Percentiles rank a stretch among this genome's conserved stretches.
Evolutionary conservation across 2,329 filamentous ascomycete species (phyloP).

Genomic region (Exophiala sideris): DNA sequence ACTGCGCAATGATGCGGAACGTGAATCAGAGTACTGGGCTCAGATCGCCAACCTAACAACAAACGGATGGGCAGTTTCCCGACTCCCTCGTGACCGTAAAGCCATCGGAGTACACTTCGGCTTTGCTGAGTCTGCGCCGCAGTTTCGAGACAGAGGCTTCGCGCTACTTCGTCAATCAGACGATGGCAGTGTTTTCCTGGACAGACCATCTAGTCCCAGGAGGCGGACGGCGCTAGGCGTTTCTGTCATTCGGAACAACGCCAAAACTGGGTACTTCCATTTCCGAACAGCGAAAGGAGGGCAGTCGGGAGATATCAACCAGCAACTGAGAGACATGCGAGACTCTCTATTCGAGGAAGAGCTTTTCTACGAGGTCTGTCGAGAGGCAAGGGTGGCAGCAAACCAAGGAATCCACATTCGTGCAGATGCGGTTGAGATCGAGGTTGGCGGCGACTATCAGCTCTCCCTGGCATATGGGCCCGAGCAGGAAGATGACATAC

Average conservation of each 20-base stretch:
- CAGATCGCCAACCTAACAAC: slow-evolving; percentile 77
- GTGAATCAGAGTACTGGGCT: slow-evolving; percentile 85
- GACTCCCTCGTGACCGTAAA: slow-evolving; percentile 68
- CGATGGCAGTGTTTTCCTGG: slow-evolving; percentile 72
- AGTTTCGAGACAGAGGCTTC: slow-evolving; percentile 68
- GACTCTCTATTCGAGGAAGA: slow-evolving; percentile 62
- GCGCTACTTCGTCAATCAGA: slow-evolving; percentile 72
- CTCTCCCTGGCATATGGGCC: slow-evolving; percentile 67
- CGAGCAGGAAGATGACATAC: slow-evolving; percentile 46
- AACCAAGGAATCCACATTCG: slow-evolving; percentile 67
- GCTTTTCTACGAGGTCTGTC: slow-evolving; percentile 81
- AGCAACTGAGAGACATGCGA: slow-evolving; percentile 39
- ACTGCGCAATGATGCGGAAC: slow-evolving; percentile 71
- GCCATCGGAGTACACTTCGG: slow-evolving; percentile 84
- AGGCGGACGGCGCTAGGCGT: slow-evolving; percentile 64
- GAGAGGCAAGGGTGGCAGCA: slow-evolving; percentile 72
- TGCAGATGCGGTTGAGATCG: slow-evolving; percentile 56
- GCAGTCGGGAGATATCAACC: slow-evolving; percentile 33
- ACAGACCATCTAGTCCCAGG: slow-evolving; percentile 49
- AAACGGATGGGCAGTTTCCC: slow-evolving; percentile 81
- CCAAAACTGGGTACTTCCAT: slow-evolving; percentile 17
- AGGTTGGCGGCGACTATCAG: slow-evolving; percentile 52
- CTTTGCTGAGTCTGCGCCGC: slow-evolving; percentile 67
- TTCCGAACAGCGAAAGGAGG: background rate
- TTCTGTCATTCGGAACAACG: slow-evolving; percentile 16